These are phyloP conservation scores for Pichia sp. DNA, from an alignment of 1,139 yeast genomes.

Conservation along the genomic window DNA sequence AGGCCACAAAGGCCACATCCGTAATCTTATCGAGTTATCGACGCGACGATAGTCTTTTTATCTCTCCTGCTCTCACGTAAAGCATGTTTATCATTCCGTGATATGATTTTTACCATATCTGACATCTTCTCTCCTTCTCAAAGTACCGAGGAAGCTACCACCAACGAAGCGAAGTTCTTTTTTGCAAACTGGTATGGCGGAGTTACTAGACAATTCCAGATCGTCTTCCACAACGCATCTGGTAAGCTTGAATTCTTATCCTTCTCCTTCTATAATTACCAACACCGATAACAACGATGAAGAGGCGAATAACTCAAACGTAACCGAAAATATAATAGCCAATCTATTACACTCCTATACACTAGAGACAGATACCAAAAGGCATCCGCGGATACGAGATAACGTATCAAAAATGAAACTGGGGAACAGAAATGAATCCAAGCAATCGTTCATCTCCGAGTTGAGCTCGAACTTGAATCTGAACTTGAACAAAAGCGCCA, in stretches of 20 bases:
- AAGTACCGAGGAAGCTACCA: neutral
- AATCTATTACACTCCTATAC: slow-evolving; percentile 4
- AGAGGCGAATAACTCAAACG: slow-evolving; percentile 2
- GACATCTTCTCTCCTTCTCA: neutral
- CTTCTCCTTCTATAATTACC: slow-evolving; percentile 4
- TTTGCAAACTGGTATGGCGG: neutral
- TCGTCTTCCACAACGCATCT: slow-evolving; percentile 11
- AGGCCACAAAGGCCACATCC: no score
- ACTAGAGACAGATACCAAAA: neutral
- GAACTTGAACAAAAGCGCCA: slow-evolving; percentile 20
- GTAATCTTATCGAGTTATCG: neutral
- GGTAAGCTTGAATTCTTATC: slow-evolving; percentile 10
- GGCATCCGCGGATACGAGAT: neutral
- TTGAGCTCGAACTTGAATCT: slow-evolving; percentile 21
- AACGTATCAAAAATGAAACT: slow-evolving; percentile 5
- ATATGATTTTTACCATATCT: neutral
- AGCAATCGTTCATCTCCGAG: neutral
- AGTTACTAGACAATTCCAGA: slow-evolving; percentile 2
- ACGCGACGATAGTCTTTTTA: slow-evolving; percentile 7
- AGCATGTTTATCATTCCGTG: neutral
- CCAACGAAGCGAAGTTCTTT: no score
- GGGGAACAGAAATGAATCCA: slow-evolving; percentile 2
- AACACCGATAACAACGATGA: neutral
- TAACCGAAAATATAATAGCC: slow-evolving; percentile 8
- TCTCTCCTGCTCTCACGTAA: neutral